Evolutionary conservation across 2,329 filamentous ascomycete genomes (phyloP), one percentile per base, ranked within the genome.

Genomic region (Epichloe sp.): DNA sequence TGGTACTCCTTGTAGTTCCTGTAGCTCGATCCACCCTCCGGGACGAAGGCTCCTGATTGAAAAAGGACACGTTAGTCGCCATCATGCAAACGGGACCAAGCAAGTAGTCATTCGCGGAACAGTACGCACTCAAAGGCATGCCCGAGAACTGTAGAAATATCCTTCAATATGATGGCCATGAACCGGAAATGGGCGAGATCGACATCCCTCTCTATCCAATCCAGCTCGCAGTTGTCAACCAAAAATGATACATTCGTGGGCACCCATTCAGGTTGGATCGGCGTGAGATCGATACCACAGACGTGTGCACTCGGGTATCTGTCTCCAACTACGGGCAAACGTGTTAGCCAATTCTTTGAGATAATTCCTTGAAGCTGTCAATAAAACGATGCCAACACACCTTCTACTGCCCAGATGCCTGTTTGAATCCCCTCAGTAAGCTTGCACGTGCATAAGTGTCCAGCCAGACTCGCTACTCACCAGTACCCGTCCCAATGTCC

Each of bases 11-110:
- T 66, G 62, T 35, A 68, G 58, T 38, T 72, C 70, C 40, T 69
- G 64, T 15, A 71, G 60, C 57, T 74, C 71, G 23, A 74, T 59
- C 64, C 69, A 71, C 44, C 71, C 71, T 42, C 72, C 71, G 2
- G 72, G 71, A 34, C 62, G 61, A 1, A 71, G 56, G 50, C 52
- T 54, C 38, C 51, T 54, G 38, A 7, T n/a, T 7, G 12, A 44
- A 43, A 43, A 44, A 17, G 5, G 34, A 36, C 23, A 43, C 15
- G 35, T 49, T 21, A 49, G 34, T 21, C 38, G 41, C 5, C n/a
- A 19, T 40, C 26, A 6, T 2, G 38, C 11, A 17, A 1, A 10
- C 15, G 11, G 21, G 17, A 40, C 10, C 15, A 11, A 35, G 12
- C n/a, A n/a, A 12, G n/a, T n/a, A 7, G 11, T n/a, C n/a, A 31